phyloP scores from a whole-genome alignment of 108 stramenopile genomes.

The Skeletonema costatum region DNA sequence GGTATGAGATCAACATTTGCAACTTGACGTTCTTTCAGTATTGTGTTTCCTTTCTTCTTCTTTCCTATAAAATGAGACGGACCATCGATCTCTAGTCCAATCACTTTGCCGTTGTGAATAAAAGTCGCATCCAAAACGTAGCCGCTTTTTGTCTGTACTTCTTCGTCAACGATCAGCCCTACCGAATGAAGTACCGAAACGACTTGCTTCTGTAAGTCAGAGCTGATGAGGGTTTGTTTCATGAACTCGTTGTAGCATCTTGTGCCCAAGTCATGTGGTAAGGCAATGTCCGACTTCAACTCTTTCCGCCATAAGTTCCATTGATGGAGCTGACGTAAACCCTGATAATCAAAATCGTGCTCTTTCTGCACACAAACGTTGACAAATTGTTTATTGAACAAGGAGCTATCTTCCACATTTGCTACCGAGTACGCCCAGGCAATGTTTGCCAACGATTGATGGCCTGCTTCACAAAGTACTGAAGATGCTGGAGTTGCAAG shows the following conservation, averaged over 20 bases:
- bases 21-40: slow-evolving; percentile 42
- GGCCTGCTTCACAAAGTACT: slow-evolving; percentile 24
- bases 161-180: slow-evolving; percentile 21
- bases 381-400: slow-evolving; percentile 34
- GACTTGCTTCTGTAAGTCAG: slow-evolving; percentile 28
- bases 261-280: slow-evolving; percentile 10
- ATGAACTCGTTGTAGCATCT: slow-evolving; percentile 26
- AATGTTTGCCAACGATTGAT: slow-evolving; percentile 49
- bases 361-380: slow-evolving; percentile 16
- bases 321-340: slow-evolving; percentile 49
- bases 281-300: neutral
- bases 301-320: slow-evolving; percentile 31
- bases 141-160: slow-evolving; percentile 23
- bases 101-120: slow-evolving; percentile 14
- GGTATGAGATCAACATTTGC: slow-evolving; percentile 25
- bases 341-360: slow-evolving; percentile 25
- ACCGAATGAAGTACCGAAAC: slow-evolving; percentile 29
- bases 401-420: slow-evolving; percentile 20
- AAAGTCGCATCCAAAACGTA: slow-evolving; percentile 35
- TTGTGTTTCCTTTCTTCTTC: slow-evolving; percentile 23
- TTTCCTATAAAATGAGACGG: slow-evolving; percentile 39
- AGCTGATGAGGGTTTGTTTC: neutral
- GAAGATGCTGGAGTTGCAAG: slow-evolving; percentile 13
- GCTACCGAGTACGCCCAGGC: slow-evolving; percentile 49
- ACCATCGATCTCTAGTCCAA: slow-evolving; percentile 58